Evolutionary conservation across 1,284 basidiomycete genomes (phyloP).

Genomic region (Trametes versicolor): DNA sequence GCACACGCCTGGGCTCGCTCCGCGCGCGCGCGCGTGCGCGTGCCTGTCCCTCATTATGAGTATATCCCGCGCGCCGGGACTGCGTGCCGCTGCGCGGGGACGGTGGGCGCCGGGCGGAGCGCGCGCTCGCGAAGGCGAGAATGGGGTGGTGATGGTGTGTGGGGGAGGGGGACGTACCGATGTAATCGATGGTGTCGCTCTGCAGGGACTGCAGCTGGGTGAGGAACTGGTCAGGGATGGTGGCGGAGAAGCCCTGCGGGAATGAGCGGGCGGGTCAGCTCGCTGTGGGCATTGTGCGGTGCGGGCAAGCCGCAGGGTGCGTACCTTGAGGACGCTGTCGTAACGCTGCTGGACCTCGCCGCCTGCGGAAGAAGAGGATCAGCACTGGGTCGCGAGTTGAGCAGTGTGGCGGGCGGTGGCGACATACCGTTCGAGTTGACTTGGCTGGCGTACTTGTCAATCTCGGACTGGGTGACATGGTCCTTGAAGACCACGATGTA

Average conservation of each 20-base stretch:
- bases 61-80: background rate
- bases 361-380: constrained; percentile 44
- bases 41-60: constrained; percentile 7
- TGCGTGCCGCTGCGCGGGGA: background rate
- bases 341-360: constrained; percentile 55
- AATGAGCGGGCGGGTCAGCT: background rate
- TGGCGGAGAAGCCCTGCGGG: constrained; percentile 63
- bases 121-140: background rate
- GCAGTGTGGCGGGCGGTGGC: background rate
- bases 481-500: constrained; percentile 72
- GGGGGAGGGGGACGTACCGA: constrained; percentile 53
- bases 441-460: constrained; percentile 53
- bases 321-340: constrained; percentile 48
- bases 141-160: constrained; percentile 3
- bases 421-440: constrained; percentile 52
- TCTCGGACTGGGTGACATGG: constrained; percentile 50
- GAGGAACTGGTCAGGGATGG: constrained; percentile 53
- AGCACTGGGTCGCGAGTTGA: background rate
- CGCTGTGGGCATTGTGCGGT: background rate
- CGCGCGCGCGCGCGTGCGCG: background rate
- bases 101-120: background rate
- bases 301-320: background rate
- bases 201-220: constrained; percentile 49
- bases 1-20: constrained; percentile 1
- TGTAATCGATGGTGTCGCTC: constrained; percentile 57